Conservation (phyloP, 75 land plant species). For the Cupressus sempervirens region DNA sequence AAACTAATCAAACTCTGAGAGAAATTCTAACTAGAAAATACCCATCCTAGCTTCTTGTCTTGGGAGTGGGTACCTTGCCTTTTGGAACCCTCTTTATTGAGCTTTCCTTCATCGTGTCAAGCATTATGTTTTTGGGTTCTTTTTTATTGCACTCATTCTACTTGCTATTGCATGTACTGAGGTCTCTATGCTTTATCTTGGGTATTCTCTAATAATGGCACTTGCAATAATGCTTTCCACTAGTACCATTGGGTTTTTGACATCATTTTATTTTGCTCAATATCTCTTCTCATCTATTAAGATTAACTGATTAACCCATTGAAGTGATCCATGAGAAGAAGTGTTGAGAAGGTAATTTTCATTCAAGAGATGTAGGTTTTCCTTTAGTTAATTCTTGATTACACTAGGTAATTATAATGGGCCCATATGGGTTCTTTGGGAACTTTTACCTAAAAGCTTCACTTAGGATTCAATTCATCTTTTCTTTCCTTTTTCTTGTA, state of each 20-base stretch:
- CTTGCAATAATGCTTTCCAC: conserved; percentile 75
- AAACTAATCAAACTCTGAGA: conserved; percentile 87
- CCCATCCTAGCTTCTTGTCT: no score
- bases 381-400: neutral
- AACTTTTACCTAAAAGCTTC: neutral
- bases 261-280: conserved; percentile 78
- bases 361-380: neutral
- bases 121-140: conserved; percentile 90
- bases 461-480: no score
- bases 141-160: conserved; percentile 70
- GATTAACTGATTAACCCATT: conserved; percentile 36
- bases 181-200: conserved; percentile 76
- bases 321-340: neutral
- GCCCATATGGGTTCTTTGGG: neutral
- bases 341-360: neutral
- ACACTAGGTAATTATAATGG: neutral
- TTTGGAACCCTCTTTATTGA: no score
- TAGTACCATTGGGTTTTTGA: conserved; percentile 73
- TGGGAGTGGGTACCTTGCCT: no score
- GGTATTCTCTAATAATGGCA: conserved; percentile 71
- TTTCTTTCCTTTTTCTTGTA: neutral
- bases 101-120: conserved; percentile 91
- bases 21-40: conserved; percentile 77
- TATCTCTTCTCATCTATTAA: conserved; percentile 85
- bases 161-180: no score